Evolutionary conservation across 148 eudicot genomes (phyloP), one percentile per base, ranked within the genome.

Genomic region (Arctostaphylos glauca): DNA sequence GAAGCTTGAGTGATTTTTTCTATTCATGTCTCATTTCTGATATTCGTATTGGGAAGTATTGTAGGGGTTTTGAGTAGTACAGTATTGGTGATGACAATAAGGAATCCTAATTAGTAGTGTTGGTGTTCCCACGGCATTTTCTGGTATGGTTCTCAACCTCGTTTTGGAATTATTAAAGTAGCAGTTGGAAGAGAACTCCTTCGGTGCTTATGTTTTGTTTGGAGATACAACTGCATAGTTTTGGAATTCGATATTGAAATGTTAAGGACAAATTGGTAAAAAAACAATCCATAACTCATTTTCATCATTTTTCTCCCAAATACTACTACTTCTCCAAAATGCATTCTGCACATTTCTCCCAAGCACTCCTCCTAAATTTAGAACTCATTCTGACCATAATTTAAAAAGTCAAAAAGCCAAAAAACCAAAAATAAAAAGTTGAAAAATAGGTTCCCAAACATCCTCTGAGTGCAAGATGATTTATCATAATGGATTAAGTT

Each of bases 71-170:
- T 79, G 77, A 53, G 62, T 83, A 79, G 83, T 74, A 79, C 72
- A 66, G 48, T 68, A 47, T 74, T 80, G 67, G 83, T 84, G 82
- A 84, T 77, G 74, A 84, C 82, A 79, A 78, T 84, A 84, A 84
- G 84, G 80, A 80, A 19, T 56, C 74, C 41, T 71, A 59, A 14
- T 41, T 78, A 64, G n/a, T n/a, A n/a, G 46, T 83, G 86, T 85
- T 92, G 86, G 84, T 88, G 81, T 82, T 81, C 46, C 86, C 78
- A 52, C 87, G 72, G 85, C 84, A 81, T 82, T 81, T 79, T 74
- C 79, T 83, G 86, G 92, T 88, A 86, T 85, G 86, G 82, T 50
- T 84, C 81, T 86, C 38, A n/a, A 72, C 58, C 75, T 73, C 78
- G 18, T 31, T 70, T 59, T 64, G 16, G 53, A 52, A 73, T 62